A percentile compares a stretch with the other conserved stretches of the same genome.
phyloP scores from a whole-genome alignment of 306 rosid genomes.

The Fragaria iinumae region DNA sequence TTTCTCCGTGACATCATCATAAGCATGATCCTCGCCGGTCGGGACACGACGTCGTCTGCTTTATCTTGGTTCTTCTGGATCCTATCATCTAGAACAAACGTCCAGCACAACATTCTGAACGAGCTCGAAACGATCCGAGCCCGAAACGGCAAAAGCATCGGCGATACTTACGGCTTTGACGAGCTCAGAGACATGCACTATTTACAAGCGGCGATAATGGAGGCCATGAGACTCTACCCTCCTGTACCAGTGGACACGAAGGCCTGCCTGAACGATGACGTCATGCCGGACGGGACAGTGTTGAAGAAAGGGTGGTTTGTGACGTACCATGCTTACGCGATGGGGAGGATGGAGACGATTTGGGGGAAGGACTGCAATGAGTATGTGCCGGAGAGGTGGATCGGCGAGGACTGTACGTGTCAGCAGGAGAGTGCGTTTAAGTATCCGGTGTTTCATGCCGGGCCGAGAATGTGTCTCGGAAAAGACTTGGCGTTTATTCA shows the following conservation, averaged over 20 bases:
- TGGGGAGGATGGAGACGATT: slow-evolving; percentile 74
- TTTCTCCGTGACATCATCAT: slow-evolving; percentile 61
- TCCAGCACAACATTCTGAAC: slow-evolving; percentile 22
- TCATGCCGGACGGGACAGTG: slow-evolving; percentile 61
- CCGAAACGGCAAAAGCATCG: slow-evolving; percentile 12
- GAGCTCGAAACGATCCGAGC: slow-evolving; percentile 39
- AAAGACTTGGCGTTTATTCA: slow-evolving; percentile 74
- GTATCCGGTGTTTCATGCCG: slow-evolving; percentile 60
- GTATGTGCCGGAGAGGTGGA: slow-evolving; percentile 66
- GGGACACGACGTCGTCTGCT: slow-evolving; percentile 73
- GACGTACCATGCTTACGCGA: slow-evolving; percentile 58
- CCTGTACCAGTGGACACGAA: slow-evolving; percentile 60
- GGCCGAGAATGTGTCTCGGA: slow-evolving; percentile 72
- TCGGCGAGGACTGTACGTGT: slow-evolving; percentile 46
- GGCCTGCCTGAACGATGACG: slow-evolving; percentile 41
- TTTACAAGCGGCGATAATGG: slow-evolving; percentile 64
- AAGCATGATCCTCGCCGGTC: slow-evolving; percentile 67
- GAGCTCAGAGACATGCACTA: slow-evolving; percentile 67
- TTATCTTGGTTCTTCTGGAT: slow-evolving; percentile 78
- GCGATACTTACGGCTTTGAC: slow-evolving; percentile 37
- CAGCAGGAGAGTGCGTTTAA: slow-evolving; percentile 45
- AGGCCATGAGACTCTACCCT: slow-evolving; percentile 62
- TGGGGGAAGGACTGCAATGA: slow-evolving; percentile 58
- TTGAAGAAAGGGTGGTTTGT: slow-evolving; percentile 49
- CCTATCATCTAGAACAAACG: slow-evolving; percentile 37